Evolutionary conservation across 2,329 filamentous ascomycete species (phyloP), one percentile per base, ranked within the genome.

Genomic region (Parasarocladium wereldwijsianum): DNA sequence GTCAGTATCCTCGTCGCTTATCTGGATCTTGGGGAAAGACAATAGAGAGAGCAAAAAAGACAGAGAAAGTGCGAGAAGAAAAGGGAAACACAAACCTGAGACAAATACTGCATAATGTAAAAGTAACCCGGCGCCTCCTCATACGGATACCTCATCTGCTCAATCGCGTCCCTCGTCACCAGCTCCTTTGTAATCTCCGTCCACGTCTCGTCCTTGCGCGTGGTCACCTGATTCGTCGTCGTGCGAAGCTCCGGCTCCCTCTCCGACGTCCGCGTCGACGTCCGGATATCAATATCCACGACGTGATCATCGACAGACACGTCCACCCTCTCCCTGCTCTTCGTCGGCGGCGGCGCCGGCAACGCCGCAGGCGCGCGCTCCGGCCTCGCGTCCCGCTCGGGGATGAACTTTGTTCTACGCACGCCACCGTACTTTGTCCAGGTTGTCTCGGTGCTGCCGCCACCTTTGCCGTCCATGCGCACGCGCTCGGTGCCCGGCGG

Each of bases 171-270:
- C 31, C 78, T 74, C 34, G 77, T 65, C 11, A 96, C 83, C 20
- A 96, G 57, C 41, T 93, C 86, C 56, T 93, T 93, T 26, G 87
- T 93, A 42, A 98, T 84, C 55, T 96, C 90, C 0, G 90, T 98
- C 87, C 87, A 96, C 60, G 93, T 81, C n/a, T n/a, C n/a, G 35
- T 78, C 72, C 33, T 69, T 66, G 18, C 24, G 23, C 28, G 28
- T 30, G 10, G 26, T 4, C 8, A 29, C 26, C n/a, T n/a, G n/a
- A n/a, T n/a, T n/a, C n/a, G n/a, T n/a, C 10, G 28, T 30, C 3
- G 18, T 13, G 4, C 66, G 57, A 30, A 62, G 64, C 36, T 45
- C 36, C 50, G 34, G 50, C 19, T 39, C 38, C 17, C 53, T 55
- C 33, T 55, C 51, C 14, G 58, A 57, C 38, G 51, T 60, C 38